Base-by-base conservation (phyloP, 192 early-diverging fungal species). In the Backusella psychrophila region DNA sequence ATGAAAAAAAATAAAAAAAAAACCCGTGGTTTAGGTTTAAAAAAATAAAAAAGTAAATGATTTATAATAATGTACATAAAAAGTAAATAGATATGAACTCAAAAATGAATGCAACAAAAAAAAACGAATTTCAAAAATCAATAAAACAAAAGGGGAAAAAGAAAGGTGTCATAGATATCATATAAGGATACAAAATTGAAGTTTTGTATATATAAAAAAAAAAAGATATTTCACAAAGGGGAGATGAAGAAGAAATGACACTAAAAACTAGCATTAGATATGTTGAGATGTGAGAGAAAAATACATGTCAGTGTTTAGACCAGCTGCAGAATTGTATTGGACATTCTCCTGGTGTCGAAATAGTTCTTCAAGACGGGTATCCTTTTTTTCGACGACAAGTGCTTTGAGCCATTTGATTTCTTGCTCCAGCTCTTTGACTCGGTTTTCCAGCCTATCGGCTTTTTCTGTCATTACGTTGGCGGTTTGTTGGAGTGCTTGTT, bases 341-440 rank as follows among this genome's bases (percentile, higher is more conserved):
- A 15, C 66, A 26, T 35, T 31, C 26, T n/a, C 35, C 15, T 71
- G 70, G 6, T 75, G 35, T 31, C 33, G 41, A 19, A 71, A 6
- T 23, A 75, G 5, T 34, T 75, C 63, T 21, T 75, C 74, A 34
- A 75, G 7, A 42, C 29, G 59, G 29, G 36, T 42, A 31, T 81
- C 76, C 35, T 92, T 89, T 39, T 74, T 78, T 39, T 78, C 77
- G 0, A 78, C 65, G n/a, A 79, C 49, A 23, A 79, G 69, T 5
- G 69, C 70, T 21, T 73, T 73, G 71, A 99, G 83, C 96, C 96
- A 97, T 71, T 90, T 93, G 75, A 95, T 92, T 85, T 99, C 96
- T 70, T 91, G 91, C 83, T 96, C 94, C 36, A 97, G 88, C 78
- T 97, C 97, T 41, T 86, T 85, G 46, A 94, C 90, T 7, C 93